Evolutionary conservation across 306 rosid species (phyloP), one percentile per base, ranked within the genome.

Genomic region (Quillaja saponaria): DNA sequence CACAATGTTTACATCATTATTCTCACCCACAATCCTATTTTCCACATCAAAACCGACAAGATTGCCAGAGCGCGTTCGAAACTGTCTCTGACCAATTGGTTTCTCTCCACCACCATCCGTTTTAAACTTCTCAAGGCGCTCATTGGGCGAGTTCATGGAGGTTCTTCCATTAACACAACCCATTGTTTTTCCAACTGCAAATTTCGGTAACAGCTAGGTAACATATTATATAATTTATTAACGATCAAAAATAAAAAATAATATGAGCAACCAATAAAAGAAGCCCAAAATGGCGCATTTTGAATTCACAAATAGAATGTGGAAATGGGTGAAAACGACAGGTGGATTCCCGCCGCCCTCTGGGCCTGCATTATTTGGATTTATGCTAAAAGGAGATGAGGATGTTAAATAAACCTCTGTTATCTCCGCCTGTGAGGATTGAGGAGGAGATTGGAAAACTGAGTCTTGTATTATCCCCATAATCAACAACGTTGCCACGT

Each of bases 121-220:
- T 63, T 77, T 79, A 49, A 58, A 20, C 78, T 37, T 69, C 65
- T 66, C 63, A 9, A 73, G 46, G 15, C 40, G 48, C 3, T 7
- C 10, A 46, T 25, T 21, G 2, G 66, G 25, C 10, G 78, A 76
- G 38, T 42, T 0, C 20, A 33, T 18, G 3, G 57, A 66, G 5
- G 14, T 6, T 49, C 49, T 91, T 13, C 69, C 35, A 54, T 37
- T 78, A 10, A 67, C 70, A 59, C 97, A 87, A n/a, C 97, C 96
- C 96, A 91, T 85, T 44, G 34, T 48, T 28, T 14, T 55, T 44
- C 51, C 10, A 34, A 13, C 49, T 42, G 39, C 42, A 19, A 53
- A 12, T 71, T 72, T 73, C 64, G 68, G 66, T 54, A 34, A 55
- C 25, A 66, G 68, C 76, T 39, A 63, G 76, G 71, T 51, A 74